Evolutionary conservation across 148 eudicot species (phyloP).

Genomic region (Arctostaphylos glauca): DNA sequence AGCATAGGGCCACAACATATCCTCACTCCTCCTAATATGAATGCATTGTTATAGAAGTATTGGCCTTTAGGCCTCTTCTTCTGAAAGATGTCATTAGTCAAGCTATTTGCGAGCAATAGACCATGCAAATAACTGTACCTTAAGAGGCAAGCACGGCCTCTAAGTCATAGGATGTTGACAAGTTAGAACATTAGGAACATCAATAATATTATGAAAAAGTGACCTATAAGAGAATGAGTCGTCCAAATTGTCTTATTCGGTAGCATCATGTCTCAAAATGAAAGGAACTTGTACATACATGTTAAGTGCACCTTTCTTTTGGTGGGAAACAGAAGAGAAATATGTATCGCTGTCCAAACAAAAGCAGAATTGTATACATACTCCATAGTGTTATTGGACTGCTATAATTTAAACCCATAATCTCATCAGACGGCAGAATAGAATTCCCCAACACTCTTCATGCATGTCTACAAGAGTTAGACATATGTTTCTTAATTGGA

Average conservation of each 20-base stretch:
- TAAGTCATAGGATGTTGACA: too few species aligned
- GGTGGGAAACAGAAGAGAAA: background rate
- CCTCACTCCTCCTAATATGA: too few species aligned
- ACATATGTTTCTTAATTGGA: background rate
- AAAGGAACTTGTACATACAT: background rate
- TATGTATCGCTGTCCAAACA: background rate
- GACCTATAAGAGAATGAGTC: background rate
- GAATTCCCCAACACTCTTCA: background rate
- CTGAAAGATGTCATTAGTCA: too few species aligned
- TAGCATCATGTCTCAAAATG: background rate
- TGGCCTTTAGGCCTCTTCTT: too few species aligned
- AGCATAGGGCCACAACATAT: too few species aligned
- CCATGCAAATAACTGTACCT: too few species aligned
- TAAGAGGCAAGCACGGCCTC: too few species aligned
- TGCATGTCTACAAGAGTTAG: background rate
- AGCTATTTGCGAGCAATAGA: too few species aligned
- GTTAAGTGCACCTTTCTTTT: background rate
- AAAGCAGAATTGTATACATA: background rate
- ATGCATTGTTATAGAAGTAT: too few species aligned
- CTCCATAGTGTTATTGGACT: background rate
- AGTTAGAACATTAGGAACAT: background rate
- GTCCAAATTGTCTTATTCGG: background rate
- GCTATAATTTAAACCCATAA: background rate
- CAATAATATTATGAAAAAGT: background rate
- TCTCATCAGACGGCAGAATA: background rate